Percentiles rank a stretch among this genome's conserved stretches.
Conservation (phyloP, 2,329 filamentous ascomycete genomes). For the Beauveria caledonica region DNA sequence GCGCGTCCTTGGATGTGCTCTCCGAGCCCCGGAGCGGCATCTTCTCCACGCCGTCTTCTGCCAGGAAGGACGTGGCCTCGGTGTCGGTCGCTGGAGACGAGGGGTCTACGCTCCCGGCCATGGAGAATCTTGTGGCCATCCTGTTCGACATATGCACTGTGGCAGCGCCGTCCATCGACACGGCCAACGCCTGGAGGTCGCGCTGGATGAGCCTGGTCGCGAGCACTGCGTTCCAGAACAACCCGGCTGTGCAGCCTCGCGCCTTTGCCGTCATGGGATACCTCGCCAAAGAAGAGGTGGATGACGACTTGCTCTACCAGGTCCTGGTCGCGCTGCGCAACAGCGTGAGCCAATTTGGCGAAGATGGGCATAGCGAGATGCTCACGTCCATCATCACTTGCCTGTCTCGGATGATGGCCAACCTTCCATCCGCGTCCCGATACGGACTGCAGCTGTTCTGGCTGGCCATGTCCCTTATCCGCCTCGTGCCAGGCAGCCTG, state of each 20-base stretch:
- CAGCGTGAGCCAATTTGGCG: constrained; percentile 56
- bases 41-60: constrained; percentile 39
- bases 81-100: constrained; percentile 47
- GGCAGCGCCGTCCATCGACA: constrained; percentile 55
- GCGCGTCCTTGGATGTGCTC: constrained; percentile 47
- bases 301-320: constrained; percentile 63
- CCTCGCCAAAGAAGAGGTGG: constrained; percentile 61
- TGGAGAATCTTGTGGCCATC: constrained; percentile 52
- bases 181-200: constrained; percentile 61
- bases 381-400: constrained; percentile 59
- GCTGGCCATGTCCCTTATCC: constrained; percentile 58
- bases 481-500: constrained; percentile 52
- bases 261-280: constrained; percentile 67
- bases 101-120: constrained; percentile 43
- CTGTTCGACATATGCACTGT: constrained; percentile 56
- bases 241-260: constrained; percentile 60
- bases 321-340: constrained; percentile 60
- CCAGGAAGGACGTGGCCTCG: constrained; percentile 44
- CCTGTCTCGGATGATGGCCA: constrained; percentile 63
- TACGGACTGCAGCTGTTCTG: constrained; percentile 64
- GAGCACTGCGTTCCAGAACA: constrained; percentile 65
- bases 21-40: constrained; percentile 53
- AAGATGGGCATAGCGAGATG: constrained; percentile 59
- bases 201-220: constrained; percentile 68
- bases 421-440: constrained; percentile 56